Evolutionary conservation across 495 filamentous ascomycete species (phyloP).

Genomic region (Stereocaulon alpinum): DNA sequence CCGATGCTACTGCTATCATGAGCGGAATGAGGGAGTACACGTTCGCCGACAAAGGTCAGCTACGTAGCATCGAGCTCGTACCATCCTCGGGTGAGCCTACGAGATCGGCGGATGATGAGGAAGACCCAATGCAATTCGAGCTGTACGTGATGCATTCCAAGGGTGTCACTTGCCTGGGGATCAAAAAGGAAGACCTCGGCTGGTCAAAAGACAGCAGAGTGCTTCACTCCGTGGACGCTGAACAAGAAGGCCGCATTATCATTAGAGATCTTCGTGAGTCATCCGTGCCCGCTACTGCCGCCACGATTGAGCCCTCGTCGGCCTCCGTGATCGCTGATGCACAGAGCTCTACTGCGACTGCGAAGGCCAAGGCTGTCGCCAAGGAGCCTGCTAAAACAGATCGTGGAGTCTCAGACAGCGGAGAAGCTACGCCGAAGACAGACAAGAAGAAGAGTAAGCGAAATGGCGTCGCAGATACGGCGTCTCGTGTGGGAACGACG

Average conservation of each 20-base stretch:
- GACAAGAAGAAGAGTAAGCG: slow-evolving; percentile 55
- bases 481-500: slow-evolving; percentile 23
- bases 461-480: slow-evolving; percentile 31
- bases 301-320: slow-evolving; percentile 38
- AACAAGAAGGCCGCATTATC: slow-evolving; percentile 49
- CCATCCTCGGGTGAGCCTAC: slow-evolving; percentile 45
- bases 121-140: slow-evolving; percentile 66
- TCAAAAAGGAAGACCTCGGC: slow-evolving; percentile 80
- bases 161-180: slow-evolving; percentile 74
- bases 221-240: slow-evolving; percentile 61
- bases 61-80: slow-evolving; percentile 84
- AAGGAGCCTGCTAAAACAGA: slow-evolving; percentile 26
- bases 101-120: slow-evolving; percentile 40
- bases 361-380: slow-evolving; percentile 32
- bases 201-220: slow-evolving; percentile 83
- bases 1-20: slow-evolving; percentile 90
- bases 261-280: slow-evolving; percentile 40
- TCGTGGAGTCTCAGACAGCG: slow-evolving; percentile 32
- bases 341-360: slow-evolving; percentile 25
- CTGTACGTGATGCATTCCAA: slow-evolving; percentile 96
- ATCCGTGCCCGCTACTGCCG: slow-evolving; percentile 26
- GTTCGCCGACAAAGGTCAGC: slow-evolving; percentile 73
- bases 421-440: slow-evolving; percentile 25
- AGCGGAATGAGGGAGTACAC: slow-evolving; percentile 92
- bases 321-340: slow-evolving; percentile 38